A percentile compares a stretch with the other conserved stretches of the same genome.
These are phyloP conservation scores for Yamadazyma conglobata DNA, from an alignment of 1,139 yeast species.

Conservation along the genomic window DNA sequence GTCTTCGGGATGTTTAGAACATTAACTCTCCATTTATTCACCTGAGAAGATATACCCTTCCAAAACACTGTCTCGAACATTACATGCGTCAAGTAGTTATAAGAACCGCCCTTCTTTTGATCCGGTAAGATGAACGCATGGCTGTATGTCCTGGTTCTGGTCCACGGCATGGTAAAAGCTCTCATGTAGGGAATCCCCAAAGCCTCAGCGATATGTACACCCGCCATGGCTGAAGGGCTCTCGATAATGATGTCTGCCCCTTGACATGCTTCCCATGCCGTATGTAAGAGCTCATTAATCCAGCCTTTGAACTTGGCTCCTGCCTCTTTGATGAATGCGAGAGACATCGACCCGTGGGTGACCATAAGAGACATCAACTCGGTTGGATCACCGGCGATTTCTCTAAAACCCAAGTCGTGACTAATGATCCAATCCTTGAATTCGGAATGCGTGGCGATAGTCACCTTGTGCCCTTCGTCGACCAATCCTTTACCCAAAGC, in stretches of 20 bases:
- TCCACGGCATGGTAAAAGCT: conserved; percentile 99
- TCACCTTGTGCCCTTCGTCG: conserved; percentile 77
- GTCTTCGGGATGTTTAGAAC: conserved; percentile 66
- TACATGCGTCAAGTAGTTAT: conserved; percentile 87
- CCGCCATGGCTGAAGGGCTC: conserved; percentile 94
- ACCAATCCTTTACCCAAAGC: conserved; percentile 79
- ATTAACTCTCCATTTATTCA: conserved; percentile 81
- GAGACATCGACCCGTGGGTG: conserved; percentile 82
- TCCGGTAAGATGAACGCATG: conserved; percentile 96
- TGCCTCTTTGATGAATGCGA: conserved; percentile 80
- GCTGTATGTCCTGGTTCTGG: conserved; percentile 90
- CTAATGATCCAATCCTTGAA: conserved; percentile 69
- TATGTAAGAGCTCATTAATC: conserved; percentile 65
- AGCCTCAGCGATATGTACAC: conserved; percentile 92
- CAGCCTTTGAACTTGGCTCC: conserved; percentile 71
- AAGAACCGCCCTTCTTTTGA: conserved; percentile 87
- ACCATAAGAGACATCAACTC: conserved; percentile 92
- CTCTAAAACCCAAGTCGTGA: conserved; percentile 66
- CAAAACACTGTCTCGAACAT: conserved; percentile 90
- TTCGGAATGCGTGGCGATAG: conserved; percentile 82
- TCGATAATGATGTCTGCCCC: conserved; percentile 82
- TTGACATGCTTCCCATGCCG: conserved; percentile 86
- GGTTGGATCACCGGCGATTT: conserved; percentile 90
- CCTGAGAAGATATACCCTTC: conserved; percentile 89
- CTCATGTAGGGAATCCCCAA: conserved; percentile 84